Evolutionary conservation across 2,329 filamentous ascomycete species (phyloP), one percentile per base, ranked within the genome.

Genomic region (Ciborinia camelliae): DNA sequence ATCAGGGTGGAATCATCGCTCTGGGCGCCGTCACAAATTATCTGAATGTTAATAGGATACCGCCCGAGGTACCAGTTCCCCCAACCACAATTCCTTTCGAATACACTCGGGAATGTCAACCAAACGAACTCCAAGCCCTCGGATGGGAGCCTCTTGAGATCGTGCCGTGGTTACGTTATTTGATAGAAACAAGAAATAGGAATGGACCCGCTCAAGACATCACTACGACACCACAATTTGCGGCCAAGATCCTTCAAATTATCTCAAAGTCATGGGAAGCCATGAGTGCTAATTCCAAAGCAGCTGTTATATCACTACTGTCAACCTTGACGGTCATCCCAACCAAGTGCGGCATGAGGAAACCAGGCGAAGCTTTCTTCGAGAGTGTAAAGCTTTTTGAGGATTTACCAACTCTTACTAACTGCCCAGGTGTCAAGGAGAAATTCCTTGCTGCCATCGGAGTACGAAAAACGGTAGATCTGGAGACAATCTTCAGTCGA

Each of bases 341-440:
- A 0, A 98, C 95, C 0, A 97, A 92, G 74, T 78, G 88, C 69
- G 95, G 95, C 9, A 96, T 99, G 93, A 89, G 82, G 71, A 90
- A 85, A 70, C 95, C 95, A 5, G 79, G 81, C 3, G 92, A 98
- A 69, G 88, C 95, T 0, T 99, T 97, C 76, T 97, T 99, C 73
- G 87, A 91, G 2, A 90, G 86, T n/a, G 95, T 99, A 45, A 95
- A 92, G 75, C 81, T 99, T 0, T 99, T 99, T 73, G 92, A 97
- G 67, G 95, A 99, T 74, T 81, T 99, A 20, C 93, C 95, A 0
- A 88, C 89, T 15, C 87, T 98, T 1, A 85, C 88, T 68, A 86
- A 86, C 15, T 86, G 93, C 51, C 86, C 89, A 48, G 86, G 87
- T 39, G 85, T 97, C 15, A 98, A 97, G 75, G 94, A 98, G 53